Evolutionary conservation across 225 moss, liverwort and hornwort genomes (phyloP).

Genomic region (Takakia lepidozioides): DNA sequence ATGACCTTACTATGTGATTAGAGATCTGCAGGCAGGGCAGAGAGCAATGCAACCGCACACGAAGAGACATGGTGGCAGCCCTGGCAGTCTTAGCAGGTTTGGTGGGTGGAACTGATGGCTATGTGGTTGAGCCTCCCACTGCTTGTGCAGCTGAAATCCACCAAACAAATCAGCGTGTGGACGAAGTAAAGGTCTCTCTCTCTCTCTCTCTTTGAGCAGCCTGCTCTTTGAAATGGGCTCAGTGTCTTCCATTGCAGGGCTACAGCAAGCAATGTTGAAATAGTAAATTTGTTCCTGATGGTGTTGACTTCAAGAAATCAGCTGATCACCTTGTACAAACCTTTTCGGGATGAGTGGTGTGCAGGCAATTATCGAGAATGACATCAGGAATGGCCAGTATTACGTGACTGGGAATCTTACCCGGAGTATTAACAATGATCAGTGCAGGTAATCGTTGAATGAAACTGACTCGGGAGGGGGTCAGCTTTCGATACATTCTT

Average conservation of each 20-base stretch:
- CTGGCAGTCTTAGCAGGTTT: slow-evolving; percentile 25
- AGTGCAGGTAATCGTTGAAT: slow-evolving; percentile 86
- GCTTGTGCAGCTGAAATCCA: slow-evolving; percentile 34
- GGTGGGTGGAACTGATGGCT: slow-evolving; percentile 10
- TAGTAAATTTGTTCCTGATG: neutral
- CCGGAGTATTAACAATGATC: slow-evolving; percentile 69
- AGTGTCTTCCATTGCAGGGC: neutral
- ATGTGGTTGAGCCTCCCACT: slow-evolving; percentile 3
- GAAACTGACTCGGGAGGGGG: no score
- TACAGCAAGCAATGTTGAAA: neutral
- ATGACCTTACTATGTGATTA: slow-evolving; percentile 7
- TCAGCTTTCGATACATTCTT: no score
- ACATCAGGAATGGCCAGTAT: slow-evolving; percentile 62
- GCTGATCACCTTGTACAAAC: neutral
- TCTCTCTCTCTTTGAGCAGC: neutral
- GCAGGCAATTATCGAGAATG: slow-evolving; percentile 75
- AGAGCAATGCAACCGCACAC: neutral
- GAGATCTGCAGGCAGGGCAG: slow-evolving; percentile 20
- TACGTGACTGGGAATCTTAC: slow-evolving; percentile 78
- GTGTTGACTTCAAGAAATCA: neutral
- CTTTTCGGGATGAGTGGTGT: neutral
- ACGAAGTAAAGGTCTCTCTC: slow-evolving; percentile 59
- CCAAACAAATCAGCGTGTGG: slow-evolving; percentile 40
- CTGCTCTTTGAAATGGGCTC: neutral
- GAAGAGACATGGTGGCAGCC: slow-evolving; percentile 11